Evolutionary conservation across 2,329 filamentous ascomycete genomes (phyloP).

Genomic region (Cordyceps militaris): DNA sequence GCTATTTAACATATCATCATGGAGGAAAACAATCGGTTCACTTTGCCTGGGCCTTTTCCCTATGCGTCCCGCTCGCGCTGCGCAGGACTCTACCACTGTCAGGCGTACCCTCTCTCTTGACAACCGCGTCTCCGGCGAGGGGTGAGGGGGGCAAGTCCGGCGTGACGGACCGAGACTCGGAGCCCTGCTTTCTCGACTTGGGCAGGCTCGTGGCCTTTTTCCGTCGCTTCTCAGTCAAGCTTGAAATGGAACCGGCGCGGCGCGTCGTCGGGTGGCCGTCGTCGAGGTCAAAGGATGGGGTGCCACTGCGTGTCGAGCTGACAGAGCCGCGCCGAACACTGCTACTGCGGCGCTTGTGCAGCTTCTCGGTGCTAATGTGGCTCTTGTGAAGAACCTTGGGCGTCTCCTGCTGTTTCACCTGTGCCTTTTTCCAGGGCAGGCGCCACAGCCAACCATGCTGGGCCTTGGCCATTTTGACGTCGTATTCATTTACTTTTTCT

Average conservation of each 20-base stretch:
- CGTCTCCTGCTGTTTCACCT: conserved; percentile 25
- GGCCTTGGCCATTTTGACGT: conserved; percentile 60
- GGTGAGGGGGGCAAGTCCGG: conserved; percentile 50
- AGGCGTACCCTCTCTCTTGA: conserved; percentile 17
- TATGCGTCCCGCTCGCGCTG: conserved; percentile 7
- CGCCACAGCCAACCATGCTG: conserved; percentile 78
- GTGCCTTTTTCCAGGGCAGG: conserved; percentile 57
- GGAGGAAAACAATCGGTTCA: not conserved
- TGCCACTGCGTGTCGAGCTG: conserved; percentile 43
- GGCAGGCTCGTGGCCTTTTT: conserved; percentile 42
- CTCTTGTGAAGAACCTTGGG: conserved; percentile 34
- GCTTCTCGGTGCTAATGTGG: conserved; percentile 36
- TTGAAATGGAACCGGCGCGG: conserved; percentile 41
- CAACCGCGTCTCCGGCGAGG: conserved; percentile 41
- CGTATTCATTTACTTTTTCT: conserved; percentile 59
- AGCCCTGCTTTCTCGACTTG: conserved; percentile 36
- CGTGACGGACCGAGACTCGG: conserved; percentile 46
- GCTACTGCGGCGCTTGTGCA: conserved; percentile 43
- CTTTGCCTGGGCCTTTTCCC: not conserved
- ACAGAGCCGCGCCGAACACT: conserved; percentile 47
- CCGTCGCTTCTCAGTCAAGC: conserved; percentile 42
- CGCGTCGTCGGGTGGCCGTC: conserved; percentile 36
- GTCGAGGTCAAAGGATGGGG: conserved; percentile 39
- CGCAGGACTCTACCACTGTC: conserved; percentile 18
- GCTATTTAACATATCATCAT: conserved; percentile 3